A percentile compares a stretch with the other conserved stretches of the same genome.
Conservation (phyloP, 2,329 filamentous ascomycete species). For the Ceratocystis cacaofunesta region DNA sequence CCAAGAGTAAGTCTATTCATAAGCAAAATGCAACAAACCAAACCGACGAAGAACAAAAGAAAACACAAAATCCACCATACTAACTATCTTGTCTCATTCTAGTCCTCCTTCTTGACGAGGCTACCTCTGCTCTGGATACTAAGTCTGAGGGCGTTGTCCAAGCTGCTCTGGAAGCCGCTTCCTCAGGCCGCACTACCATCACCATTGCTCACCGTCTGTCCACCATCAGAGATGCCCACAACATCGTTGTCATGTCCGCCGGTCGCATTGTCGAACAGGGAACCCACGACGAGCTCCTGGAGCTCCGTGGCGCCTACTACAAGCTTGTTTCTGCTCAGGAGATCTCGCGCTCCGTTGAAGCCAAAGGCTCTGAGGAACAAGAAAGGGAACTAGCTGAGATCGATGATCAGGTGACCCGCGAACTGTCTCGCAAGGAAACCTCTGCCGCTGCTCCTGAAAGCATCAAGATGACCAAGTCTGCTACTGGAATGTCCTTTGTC, state of each 20-base stretch:
- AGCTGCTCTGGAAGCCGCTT: conserved; percentile 73
- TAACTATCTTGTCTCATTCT: neutral
- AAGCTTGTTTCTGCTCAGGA: conserved; percentile 79
- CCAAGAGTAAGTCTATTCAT: conserved; percentile 42
- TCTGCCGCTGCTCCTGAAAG: conserved; percentile 46
- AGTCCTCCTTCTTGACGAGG: conserved; percentile 83
- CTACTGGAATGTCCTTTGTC: conserved; percentile 57
- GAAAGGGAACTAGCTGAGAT: conserved; percentile 26
- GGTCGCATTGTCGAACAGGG: conserved; percentile 88
- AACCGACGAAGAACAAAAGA: neutral
- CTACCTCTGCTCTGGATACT: conserved; percentile 84
- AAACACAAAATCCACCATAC: no score
- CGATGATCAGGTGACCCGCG: conserved; percentile 28
- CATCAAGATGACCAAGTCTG: conserved; percentile 45
- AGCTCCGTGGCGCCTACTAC: conserved; percentile 57
- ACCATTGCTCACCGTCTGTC: conserved; percentile 91
- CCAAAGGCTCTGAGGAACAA: conserved; percentile 38
- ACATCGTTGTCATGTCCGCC: conserved; percentile 82
- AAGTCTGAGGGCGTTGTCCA: conserved; percentile 92
- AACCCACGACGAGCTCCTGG: conserved; percentile 65
- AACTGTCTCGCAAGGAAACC: conserved; percentile 28
- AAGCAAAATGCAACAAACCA: neutral
- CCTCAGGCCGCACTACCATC: conserved; percentile 80
- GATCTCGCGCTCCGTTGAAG: conserved; percentile 37
- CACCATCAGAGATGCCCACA: conserved; percentile 86